Evolutionary conservation across 352 stramenopile species (phyloP), one percentile per base, ranked within the genome.

Genomic region (Phytopythium montanum): DNA sequence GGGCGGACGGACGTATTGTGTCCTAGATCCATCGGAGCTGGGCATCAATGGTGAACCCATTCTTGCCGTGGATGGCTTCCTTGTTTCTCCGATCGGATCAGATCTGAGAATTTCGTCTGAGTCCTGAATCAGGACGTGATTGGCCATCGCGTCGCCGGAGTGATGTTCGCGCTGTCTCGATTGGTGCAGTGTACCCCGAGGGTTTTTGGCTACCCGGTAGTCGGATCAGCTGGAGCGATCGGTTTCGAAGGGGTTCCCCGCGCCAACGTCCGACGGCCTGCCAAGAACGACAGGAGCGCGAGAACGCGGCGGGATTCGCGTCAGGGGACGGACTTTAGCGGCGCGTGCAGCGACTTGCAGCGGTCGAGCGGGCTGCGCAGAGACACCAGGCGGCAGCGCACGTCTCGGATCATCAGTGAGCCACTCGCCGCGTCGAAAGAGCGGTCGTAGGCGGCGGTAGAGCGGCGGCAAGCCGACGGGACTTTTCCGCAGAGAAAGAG

Each of bases 251-350:
- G 52, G 52, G 52, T 45, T 41, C 18, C 51, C 51, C 53, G 5
- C 21, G 33, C 33, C 33, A n/a, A n/a, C n/a, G 33, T 12, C 33
- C 33, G 33, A 3, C 21, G 19, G 19, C 19, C 31, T n/a, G 48
- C n/a, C 29, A n/a, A 55, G 53, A 59, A 59, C 36, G 23, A 49
- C 53, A 59, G 53, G 53, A 48, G 53, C 49, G 53, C 26, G 28
- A 59, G 36, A 23, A 42, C 8, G 50, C 51, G 31, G 29, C n/a
- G 29, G 19, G 51, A 33, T 36, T 21, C 25, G 45, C 45, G 25
- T 10, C 44, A 26, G n/a, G 4, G 45, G 23, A 36, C 13, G 45
- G 25, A 23, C 45, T n/a, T 52, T 52, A 26, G 45, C 25, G 45
- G 25, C 45, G 12, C 3, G 14, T 5, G 5, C 12, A 33, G 45